Base-by-base conservation (phyloP, 371 early-diverging fungal species). In the Chytridium lagenaria region DNA sequence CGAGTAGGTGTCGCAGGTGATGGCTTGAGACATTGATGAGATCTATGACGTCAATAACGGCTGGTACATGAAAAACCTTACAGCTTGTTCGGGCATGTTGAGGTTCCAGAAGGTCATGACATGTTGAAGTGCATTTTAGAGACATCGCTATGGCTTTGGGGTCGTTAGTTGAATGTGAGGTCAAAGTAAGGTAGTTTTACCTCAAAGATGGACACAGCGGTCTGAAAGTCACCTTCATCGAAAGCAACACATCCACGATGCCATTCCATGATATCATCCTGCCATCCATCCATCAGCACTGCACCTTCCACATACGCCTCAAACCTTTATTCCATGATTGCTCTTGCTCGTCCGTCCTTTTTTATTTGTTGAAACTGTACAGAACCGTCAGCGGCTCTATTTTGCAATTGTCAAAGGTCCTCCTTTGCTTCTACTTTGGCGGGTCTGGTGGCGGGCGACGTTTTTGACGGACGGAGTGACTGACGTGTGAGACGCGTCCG, bases 41-140 rank as follows among this genome's bases (percentile, higher is more conserved):
- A 84, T 87, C 83, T 82, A 52, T 19, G 44, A 44, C 19, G 44
- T 44, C 44, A 44, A 44, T 44, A 44, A 44, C 7, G 19, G 44
- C 44, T 12, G 7, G 44, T 19, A 3, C 28, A 61, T 34, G 19
- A 44, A 44, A 50, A 57, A 36, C 50, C 79, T 31, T 65, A 84
- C 95, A 44, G 44, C 19, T 19, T 44, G 44, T 44, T 55, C 26
- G 15, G 26, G 10, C 30, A 19, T 55, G 50, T 90, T 91, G 51
- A 91, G 81, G 23, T 88, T 87, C 5, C 90, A 87, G 61, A 91
- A 89, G 63, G 95, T 93, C 70, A 95, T 86, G 12, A 96, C 72
- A 95, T 92, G 81, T 97, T 97, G 81, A 95, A 96, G 81, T 92
- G 90, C 70, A 95, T 94, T 80, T 94, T 94, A 44, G 96, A 93